Percentiles rank a stretch among this genome's conserved stretches.
phyloP scores from a whole-genome alignment of 1,284 basidiomycete genomes.

The Leccinum griseonigrum region DNA sequence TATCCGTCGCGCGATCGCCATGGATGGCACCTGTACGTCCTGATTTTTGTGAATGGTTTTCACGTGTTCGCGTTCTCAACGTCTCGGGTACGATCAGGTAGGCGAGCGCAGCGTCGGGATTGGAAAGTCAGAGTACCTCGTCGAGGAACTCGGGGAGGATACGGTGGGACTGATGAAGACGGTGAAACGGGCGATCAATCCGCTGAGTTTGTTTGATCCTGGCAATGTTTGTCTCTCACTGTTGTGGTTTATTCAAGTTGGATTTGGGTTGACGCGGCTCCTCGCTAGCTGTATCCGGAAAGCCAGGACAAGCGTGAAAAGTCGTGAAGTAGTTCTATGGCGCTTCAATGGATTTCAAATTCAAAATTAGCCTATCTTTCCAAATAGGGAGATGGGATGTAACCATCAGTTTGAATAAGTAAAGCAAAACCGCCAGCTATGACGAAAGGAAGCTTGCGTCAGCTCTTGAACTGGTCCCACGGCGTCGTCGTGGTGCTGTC shows the following conservation, averaged over 20 bases:
- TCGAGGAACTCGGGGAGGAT: slow-evolving; percentile 71
- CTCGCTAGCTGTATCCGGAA: slow-evolving; percentile 22
- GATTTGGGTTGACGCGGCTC: slow-evolving; percentile 3
- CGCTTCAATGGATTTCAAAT: neutral
- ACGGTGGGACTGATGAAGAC: slow-evolving; percentile 81
- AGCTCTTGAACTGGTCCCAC: neutral
- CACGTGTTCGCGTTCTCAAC: slow-evolving; percentile 1
- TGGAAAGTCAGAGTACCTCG: slow-evolving; percentile 74
- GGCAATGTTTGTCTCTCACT: slow-evolving; percentile 53
- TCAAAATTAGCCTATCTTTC: neutral
- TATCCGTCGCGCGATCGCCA: slow-evolving; percentile 59
- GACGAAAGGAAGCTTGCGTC: neutral
- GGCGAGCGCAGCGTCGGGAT: slow-evolving; percentile 76
- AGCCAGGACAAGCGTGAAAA: neutral
- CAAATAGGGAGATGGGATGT: neutral
- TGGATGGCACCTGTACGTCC: slow-evolving; percentile 71
- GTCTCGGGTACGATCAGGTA: slow-evolving; percentile 36
- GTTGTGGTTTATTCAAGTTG: neutral
- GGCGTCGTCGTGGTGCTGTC: neutral
- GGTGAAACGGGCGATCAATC: slow-evolving; percentile 75
- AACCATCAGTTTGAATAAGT: too few species aligned
- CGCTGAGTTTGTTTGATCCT: slow-evolving; percentile 77
- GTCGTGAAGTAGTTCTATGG: neutral
- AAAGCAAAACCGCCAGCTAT: neutral
- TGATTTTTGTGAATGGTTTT: neutral